Conservation (phyloP, 306 rosid species). For the Lathyrus sativus region DNA sequence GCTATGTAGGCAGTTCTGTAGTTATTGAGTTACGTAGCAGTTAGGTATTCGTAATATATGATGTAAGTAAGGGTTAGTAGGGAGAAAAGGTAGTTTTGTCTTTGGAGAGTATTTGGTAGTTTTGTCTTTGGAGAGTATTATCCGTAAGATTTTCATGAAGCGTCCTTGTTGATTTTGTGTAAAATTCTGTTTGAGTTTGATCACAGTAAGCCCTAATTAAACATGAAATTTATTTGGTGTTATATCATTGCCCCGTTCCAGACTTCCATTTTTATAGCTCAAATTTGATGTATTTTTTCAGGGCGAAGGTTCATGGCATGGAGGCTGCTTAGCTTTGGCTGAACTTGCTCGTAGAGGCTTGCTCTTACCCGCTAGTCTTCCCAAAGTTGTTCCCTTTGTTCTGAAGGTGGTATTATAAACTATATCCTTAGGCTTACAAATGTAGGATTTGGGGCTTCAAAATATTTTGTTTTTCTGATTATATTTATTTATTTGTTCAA, state of each 20-base stretch:
- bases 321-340: conserved; percentile 97
- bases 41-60: conserved; percentile 6
- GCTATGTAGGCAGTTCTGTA: conserved; percentile 14
- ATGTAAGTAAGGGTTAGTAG: conserved; percentile 3
- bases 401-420: conserved; percentile 65
- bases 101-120: background rate
- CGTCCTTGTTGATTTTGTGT: conserved; percentile 7
- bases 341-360: conserved; percentile 98
- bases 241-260: conserved; percentile 16
- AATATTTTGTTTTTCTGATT: conserved; percentile 23
- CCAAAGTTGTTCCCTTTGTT: conserved; percentile 85
- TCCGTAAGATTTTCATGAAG: background rate
- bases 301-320: conserved; percentile 99
- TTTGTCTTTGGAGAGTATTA: background rate
- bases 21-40: conserved; percentile 1
- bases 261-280: conserved; percentile 33
- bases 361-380: conserved; percentile 82
- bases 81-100: background rate
- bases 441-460: conserved; percentile 34
- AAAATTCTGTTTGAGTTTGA: background rate
- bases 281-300: conserved; percentile 41
- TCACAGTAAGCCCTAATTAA: conserved; percentile 10
- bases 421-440: conserved; percentile 23
- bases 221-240: conserved; percentile 1
- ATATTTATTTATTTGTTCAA: conserved; percentile 23